phyloP scores from a whole-genome alignment of 495 filamentous ascomycete genomes.

The Bryoglossum gracile region DNA sequence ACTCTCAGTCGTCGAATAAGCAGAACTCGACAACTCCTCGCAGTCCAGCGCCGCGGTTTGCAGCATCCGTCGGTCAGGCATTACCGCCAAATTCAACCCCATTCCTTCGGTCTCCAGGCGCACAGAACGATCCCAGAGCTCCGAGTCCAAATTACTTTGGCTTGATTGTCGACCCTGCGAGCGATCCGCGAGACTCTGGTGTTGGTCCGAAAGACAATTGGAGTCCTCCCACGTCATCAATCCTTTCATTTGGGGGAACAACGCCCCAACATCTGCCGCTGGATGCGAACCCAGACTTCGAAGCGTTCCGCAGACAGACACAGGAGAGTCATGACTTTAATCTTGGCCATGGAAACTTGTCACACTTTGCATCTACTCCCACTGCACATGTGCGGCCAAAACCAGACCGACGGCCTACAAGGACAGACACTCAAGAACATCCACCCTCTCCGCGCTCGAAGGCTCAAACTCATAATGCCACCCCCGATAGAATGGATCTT shows the following conservation, averaged over 20 bases:
- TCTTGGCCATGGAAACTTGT: constrained; percentile 35
- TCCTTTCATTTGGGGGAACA: constrained; percentile 58
- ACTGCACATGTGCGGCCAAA: constrained; percentile 10
- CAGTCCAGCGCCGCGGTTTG: constrained; percentile 30
- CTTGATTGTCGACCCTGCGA: constrained; percentile 52
- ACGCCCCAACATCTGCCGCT: constrained; percentile 63
- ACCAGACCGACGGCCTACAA: constrained; percentile 12
- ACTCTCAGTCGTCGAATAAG: constrained; percentile 30
- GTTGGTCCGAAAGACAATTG: constrained; percentile 59
- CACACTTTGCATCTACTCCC: constrained; percentile 33
- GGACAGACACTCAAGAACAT: constrained; percentile 14
- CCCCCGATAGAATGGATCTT: constrained; percentile 15
- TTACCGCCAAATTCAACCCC: constrained; percentile 20
- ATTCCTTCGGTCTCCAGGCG: constrained; percentile 39
- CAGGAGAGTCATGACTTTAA: constrained; percentile 54
- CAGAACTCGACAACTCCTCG: constrained; percentile 36
- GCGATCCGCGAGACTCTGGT: constrained; percentile 53
- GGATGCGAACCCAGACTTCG: constrained; percentile 69
- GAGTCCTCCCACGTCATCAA: constrained; percentile 59
- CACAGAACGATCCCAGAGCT: constrained; percentile 34
- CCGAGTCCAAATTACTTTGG: constrained; percentile 81
- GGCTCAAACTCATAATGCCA: constrained; percentile 9
- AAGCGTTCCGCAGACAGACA: constrained; percentile 63
- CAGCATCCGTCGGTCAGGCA: constrained; percentile 22
- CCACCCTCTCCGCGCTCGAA: constrained; percentile 16